These are phyloP conservation scores for Penicillium nordicum DNA, from an alignment of 2,329 filamentous ascomycete species.

Conservation along the genomic window DNA sequence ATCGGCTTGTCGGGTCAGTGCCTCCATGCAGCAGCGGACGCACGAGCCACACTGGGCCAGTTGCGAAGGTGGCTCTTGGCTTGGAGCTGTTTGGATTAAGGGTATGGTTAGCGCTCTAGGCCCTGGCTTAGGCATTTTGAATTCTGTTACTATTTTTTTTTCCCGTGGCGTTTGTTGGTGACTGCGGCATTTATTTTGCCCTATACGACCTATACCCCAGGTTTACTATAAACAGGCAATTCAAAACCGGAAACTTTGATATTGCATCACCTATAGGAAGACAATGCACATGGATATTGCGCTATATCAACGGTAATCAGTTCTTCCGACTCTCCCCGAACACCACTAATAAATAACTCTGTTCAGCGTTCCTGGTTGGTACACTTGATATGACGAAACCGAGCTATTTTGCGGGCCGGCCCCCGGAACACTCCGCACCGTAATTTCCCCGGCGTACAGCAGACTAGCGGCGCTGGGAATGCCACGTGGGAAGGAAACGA, in stretches of 20 bases:
- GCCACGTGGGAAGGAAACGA: conserved; percentile 18
- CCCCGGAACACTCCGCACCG: background rate
- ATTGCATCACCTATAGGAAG: background rate
- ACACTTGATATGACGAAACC: background rate
- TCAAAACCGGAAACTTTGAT: background rate
- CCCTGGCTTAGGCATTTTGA: too few species aligned
- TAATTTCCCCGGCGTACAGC: background rate
- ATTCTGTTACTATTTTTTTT: background rate
- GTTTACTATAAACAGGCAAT: background rate
- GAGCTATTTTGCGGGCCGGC: conserved; percentile 6
- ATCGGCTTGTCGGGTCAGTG: background rate
- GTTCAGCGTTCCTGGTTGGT: conserved; percentile 2
- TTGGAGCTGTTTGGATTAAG: background rate
- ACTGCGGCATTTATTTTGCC: background rate
- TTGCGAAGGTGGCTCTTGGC: conserved; percentile 1
- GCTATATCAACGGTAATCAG: background rate
- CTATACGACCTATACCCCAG: background rate
- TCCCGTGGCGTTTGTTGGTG: background rate
- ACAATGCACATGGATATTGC: background rate
- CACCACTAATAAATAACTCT: background rate
- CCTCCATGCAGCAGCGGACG: background rate
- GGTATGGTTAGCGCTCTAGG: background rate
- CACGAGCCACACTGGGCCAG: conserved; percentile 4
- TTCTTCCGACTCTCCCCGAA: background rate
- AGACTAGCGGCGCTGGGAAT: background rate